These are phyloP conservation scores for Pseudozyma sp. DNA, from an alignment of 1,284 basidiomycete species.

Conservation along the genomic window DNA sequence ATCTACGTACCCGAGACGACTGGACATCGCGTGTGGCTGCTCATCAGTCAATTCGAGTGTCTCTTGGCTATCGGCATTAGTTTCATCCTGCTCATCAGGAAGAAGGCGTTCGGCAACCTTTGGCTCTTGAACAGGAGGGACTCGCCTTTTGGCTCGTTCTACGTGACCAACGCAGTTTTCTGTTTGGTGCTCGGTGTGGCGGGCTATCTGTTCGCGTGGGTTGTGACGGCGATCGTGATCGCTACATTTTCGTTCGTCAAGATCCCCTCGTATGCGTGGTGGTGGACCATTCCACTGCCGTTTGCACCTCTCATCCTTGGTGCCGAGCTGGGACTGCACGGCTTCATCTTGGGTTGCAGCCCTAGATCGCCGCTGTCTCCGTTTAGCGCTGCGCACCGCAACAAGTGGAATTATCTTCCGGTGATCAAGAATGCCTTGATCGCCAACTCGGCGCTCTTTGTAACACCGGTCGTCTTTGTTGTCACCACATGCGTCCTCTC, in stretches of 20 bases:
- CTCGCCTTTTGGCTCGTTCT: conserved; percentile 2
- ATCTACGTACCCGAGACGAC: conserved; percentile 2
- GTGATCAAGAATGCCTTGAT: not conserved
- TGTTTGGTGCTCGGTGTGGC: conserved; percentile 1
- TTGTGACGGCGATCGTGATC: not conserved
- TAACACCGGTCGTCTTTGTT: not conserved
- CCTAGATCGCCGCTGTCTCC: conserved; percentile 16
- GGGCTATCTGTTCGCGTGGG: conserved; percentile 11
- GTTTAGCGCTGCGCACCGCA: too few relatives aligned
- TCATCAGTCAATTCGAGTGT: conserved; percentile 10
- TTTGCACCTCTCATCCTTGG: conserved; percentile 14
- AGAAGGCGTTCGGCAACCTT: conserved; percentile 9
- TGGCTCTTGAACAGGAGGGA: conserved; percentile 6
- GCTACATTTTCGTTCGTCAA: conserved; percentile 1
- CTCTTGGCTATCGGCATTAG: not conserved
- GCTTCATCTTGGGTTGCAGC: conserved; percentile 18
- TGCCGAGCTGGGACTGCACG: conserved; percentile 5
- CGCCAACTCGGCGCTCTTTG: conserved; percentile 1
- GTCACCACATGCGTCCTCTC: not conserved
- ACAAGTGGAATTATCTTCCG: conserved; percentile 6
- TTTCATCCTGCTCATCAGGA: conserved; percentile 6
- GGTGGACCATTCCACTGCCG: conserved; percentile 16
- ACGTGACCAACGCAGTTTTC: conserved; percentile 13
- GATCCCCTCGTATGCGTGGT: conserved; percentile 5
- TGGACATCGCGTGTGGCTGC: conserved; percentile 4